A percentile compares a stretch with the other conserved stretches of the same genome.
Evolutionary conservation across 805 yeast genomes (phyloP).

Genomic region (Metschnikowia henanensis): DNA sequence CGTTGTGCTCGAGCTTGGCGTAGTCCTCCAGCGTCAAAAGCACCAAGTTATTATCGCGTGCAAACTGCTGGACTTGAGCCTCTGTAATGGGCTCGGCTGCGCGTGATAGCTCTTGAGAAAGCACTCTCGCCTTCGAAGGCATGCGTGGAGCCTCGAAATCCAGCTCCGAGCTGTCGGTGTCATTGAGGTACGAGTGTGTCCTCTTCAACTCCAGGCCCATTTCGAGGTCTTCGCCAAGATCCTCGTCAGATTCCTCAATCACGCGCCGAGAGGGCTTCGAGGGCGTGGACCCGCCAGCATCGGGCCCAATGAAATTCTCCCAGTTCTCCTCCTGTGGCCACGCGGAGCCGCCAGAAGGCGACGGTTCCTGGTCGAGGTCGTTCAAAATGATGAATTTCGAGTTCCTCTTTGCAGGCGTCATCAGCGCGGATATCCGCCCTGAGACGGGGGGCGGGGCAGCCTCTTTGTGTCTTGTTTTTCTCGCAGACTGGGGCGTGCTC

Average conservation of each 20-base stretch:
- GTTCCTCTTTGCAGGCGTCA: conserved; percentile 38
- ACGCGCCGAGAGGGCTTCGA: conserved; percentile 22
- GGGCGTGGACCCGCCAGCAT: conserved; percentile 23
- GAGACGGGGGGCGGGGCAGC: conserved; percentile 13
- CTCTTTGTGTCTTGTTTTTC: conserved; percentile 19
- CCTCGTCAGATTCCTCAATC: conserved; percentile 17
- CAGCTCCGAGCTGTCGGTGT: conserved; percentile 30
- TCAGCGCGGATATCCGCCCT: conserved; percentile 22
- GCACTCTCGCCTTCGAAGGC: conserved; percentile 12
- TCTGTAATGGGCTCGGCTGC: conserved; percentile 18
- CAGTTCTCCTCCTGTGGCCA: conserved; percentile 27
- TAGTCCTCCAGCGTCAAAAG: conserved; percentile 33
- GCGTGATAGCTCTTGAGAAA: conserved; percentile 18
- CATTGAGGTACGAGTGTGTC: conserved; percentile 26
- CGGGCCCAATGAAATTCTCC: conserved; percentile 41
- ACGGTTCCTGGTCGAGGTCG: conserved; percentile 22
- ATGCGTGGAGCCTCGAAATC: conserved; percentile 17
- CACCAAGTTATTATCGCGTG: conserved; percentile 32
- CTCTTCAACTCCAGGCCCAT: conserved; percentile 11
- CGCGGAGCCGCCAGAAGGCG: conserved; percentile 9
- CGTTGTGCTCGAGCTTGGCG: conserved; percentile 29
- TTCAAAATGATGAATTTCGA: conserved; percentile 33
- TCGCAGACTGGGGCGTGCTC: conserved; percentile 22
- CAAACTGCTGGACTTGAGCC: conserved; percentile 34
- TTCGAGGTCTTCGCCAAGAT: conserved; percentile 5